A percentile compares a stretch with the other conserved stretches of the same genome.
These are phyloP conservation scores for Megacollybia marginata DNA, from an alignment of 768 basidiomycete species.

Conservation along the genomic window DNA sequence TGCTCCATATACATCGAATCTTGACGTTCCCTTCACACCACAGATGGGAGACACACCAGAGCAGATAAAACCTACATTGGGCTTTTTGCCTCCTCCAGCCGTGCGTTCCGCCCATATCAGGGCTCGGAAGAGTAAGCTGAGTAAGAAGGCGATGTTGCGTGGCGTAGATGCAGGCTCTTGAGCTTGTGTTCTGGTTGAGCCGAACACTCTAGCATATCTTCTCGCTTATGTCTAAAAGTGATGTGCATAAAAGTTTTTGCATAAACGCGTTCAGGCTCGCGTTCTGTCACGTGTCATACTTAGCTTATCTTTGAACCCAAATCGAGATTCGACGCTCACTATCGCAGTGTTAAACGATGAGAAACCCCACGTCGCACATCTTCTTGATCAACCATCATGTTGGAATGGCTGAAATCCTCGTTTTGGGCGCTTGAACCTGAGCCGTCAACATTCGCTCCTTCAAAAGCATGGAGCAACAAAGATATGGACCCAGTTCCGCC, in stretches of 20 bases:
- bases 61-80: constrained; percentile 26
- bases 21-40: background rate
- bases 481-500: constrained; percentile 74
- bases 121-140: constrained; percentile 31
- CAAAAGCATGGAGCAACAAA: constrained; percentile 57
- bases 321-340: too few species aligned
- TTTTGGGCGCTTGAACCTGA: constrained; percentile 46
- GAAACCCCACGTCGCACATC: too few species aligned
- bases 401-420: constrained; percentile 24
- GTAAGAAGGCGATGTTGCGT: constrained; percentile 31
- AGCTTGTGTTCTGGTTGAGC: too few species aligned
- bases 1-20: background rate
- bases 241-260: too few species aligned
- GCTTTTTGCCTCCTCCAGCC: constrained; percentile 38
- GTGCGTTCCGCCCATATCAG: constrained; percentile 26
- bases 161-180: constrained; percentile 19
- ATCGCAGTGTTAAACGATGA: too few species aligned
- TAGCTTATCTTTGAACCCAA: too few species aligned
- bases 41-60: constrained; percentile 3
- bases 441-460: constrained; percentile 49
- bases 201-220: too few species aligned
- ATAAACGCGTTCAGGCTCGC: too few species aligned
- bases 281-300: too few species aligned
- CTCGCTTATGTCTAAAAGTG: too few species aligned
- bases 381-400: background rate